Percentiles rank a stretch among this genome's conserved stretches.
These are phyloP conservation scores for Diddensiella caesifluorescens DNA, from an alignment of 805 yeast species.

Conservation along the genomic window DNA sequence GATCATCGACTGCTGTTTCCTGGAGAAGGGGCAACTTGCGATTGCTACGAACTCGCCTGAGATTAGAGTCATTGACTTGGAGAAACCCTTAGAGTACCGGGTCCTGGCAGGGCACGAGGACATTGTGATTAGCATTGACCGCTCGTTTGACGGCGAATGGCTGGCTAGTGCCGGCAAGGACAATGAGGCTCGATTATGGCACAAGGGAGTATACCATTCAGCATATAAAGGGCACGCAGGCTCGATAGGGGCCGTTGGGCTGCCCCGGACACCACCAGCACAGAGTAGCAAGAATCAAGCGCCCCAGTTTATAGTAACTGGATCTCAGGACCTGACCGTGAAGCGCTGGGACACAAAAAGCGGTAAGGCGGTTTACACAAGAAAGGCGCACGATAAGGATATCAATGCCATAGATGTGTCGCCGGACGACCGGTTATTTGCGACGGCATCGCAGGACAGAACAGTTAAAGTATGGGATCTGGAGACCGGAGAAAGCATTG, in stretches of 20 bases:
- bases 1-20: constrained; percentile 79
- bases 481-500: constrained; percentile 80
- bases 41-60: constrained; percentile 93
- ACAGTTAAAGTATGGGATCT: constrained; percentile 85
- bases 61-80: constrained; percentile 59
- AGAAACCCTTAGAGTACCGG: constrained; percentile 52
- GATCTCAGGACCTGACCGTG: constrained; percentile 76
- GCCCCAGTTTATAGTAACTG: constrained; percentile 76
- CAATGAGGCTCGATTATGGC: constrained; percentile 79
- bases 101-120: constrained; percentile 80
- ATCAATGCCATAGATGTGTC: constrained; percentile 84
- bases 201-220: constrained; percentile 37
- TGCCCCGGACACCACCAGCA: constrained; percentile 50
- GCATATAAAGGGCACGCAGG: constrained; percentile 82
- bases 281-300: constrained; percentile 15
- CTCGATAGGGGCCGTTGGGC: constrained; percentile 73
- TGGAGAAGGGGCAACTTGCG: constrained; percentile 46
- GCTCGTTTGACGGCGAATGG: constrained; percentile 79
- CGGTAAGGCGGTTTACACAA: constrained; percentile 67
- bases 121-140: constrained; percentile 73
- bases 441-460: constrained; percentile 92
- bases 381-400: constrained; percentile 96
- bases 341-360: constrained; percentile 67
- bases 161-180: constrained; percentile 90
- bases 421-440: constrained; percentile 84